Base-by-base conservation (phyloP, 805 yeast species). In the Ogataea paradorogensis region DNA sequence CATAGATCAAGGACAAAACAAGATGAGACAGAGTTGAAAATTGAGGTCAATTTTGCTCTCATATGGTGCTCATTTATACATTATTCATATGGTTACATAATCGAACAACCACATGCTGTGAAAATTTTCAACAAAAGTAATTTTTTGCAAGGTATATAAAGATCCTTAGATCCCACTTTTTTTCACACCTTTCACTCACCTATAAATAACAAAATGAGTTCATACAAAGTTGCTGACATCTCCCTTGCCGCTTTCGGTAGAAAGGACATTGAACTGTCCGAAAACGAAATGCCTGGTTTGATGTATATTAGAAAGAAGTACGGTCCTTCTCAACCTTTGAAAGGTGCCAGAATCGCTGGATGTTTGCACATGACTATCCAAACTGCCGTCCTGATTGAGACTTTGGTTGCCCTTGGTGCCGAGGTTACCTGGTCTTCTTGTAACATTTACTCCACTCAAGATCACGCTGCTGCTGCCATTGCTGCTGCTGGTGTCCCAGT, bases 401-500 rank as follows among this genome's bases (percentile, higher is more conserved):
- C 99, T 58, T 80, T 93, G 62, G 86, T 80, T 62, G 96, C 95
- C 53, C 80, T 91, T 59, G 99, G 99, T 76, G 99, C 99, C 51
- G 99, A 91, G 78, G 98, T 91, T 50, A 93, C 99, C 63, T 91
- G 99, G 99, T 80, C 96, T 51, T 88, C 96, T 35, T 91, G 99
- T 81, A 91, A 91, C 95, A 91, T 91, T 62, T 91, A 87, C 84
- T 90, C 98, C 59, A 91, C 99, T 55, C 99, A 91, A 78, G 99
- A 91, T 74, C 98, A 91, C 70, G 98, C 98, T 58, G 98, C 99
- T 61, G 97, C 99, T 63, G 98, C 98, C 61, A 93, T 91, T 69
- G 99, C 99, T 59, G 99, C 98, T 57, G 71, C 96, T 56, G 99
- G 99, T 75, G 95, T 91, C 46, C 98, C 99, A 65, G 99, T 91